Evolutionary conservation across 345 rosid species (phyloP), one percentile per base, ranked within the genome.

Genomic region (Luvunga scandens): DNA sequence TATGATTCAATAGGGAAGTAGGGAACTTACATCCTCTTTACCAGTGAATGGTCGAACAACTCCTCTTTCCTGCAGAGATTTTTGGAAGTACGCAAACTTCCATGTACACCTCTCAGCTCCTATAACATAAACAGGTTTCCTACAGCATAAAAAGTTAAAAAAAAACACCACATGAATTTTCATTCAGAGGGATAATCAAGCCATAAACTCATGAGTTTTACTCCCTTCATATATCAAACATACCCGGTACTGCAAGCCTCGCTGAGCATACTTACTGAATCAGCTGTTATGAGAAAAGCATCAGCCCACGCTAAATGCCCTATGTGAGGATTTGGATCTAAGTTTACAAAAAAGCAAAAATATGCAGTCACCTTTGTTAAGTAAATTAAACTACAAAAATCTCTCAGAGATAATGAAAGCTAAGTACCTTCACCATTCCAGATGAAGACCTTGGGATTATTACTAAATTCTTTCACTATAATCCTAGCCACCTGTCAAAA

Each of bases 181-280:
- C 22, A 18, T 18, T 55, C 30, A 19, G 50, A 18, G 21, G 30
- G 30, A 31, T 21, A 59, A 55, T 36, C 38, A 12, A n/a, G 48
- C 69, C 69, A 33, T 18, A 24, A 14, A 13, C 39, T 38, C 13
- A 9, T 27, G 57, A 64, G 69, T 31, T 50, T 50, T 8, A 75
- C 28, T 33, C 62, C 57, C 34, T 50, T 63, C 61, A 69, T 63
- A 72, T 57, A 73, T 71, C 55, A 25, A 77, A 79, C 91, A 83
- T 90, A 94, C 98, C 98, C 98, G 2, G 95, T 96, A 78, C 86
- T 89, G 87, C 97, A 94, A 77, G 95, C 98, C 85, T 96, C 98
- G 59, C 98, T 96, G 84, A 96, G 81, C 99, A 96, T 92, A 80
- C 98, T 94, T 81, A 96, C 90, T 27, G 99, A 94, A 84, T 96